A percentile compares a stretch with the other conserved stretches of the same genome.
Conservation (phyloP, 2,329 filamentous ascomycete genomes). For the Ophiostoma populinum region DNA sequence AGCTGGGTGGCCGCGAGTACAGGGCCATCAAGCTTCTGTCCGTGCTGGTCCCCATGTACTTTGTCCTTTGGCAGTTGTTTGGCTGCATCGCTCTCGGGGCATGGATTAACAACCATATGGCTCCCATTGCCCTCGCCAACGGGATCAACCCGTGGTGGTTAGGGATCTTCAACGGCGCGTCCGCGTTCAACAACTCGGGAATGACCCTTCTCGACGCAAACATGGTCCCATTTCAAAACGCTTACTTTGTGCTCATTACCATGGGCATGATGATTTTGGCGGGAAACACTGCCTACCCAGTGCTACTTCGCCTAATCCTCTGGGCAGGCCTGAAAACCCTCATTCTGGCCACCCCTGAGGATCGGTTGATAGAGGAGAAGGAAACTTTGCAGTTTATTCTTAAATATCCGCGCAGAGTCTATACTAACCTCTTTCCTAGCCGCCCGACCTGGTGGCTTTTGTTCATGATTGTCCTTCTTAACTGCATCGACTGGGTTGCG, state of each 20-base stretch:
- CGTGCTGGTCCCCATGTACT: constrained; percentile 43
- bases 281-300: constrained; percentile 48
- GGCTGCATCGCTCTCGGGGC: constrained; percentile 41
- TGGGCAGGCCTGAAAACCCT: constrained; percentile 32
- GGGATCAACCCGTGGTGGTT: constrained; percentile 51
- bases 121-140: constrained; percentile 31
- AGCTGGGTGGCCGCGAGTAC: constrained; percentile 46
- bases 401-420: constrained; percentile 38
- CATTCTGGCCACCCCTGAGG: constrained; percentile 20
- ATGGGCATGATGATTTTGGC: constrained; percentile 43
- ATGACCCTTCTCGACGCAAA: constrained; percentile 51
- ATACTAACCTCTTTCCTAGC: constrained; percentile 46
- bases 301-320: constrained; percentile 42
- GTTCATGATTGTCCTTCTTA: constrained; percentile 40
- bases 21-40: constrained; percentile 41
- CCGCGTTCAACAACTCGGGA: constrained; percentile 55
- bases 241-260: constrained; percentile 31
- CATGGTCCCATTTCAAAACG: constrained; percentile 41
- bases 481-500: constrained; percentile 44
- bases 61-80: constrained; percentile 38
- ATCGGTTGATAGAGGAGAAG: constrained; percentile 24
- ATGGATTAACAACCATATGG: constrained; percentile 37
- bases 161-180: constrained; percentile 49
- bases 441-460: constrained; percentile 49
- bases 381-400: constrained; percentile 36